Conservation (phyloP, 2,329 filamentous ascomycete species). For the Daldinia sp. region DNA sequence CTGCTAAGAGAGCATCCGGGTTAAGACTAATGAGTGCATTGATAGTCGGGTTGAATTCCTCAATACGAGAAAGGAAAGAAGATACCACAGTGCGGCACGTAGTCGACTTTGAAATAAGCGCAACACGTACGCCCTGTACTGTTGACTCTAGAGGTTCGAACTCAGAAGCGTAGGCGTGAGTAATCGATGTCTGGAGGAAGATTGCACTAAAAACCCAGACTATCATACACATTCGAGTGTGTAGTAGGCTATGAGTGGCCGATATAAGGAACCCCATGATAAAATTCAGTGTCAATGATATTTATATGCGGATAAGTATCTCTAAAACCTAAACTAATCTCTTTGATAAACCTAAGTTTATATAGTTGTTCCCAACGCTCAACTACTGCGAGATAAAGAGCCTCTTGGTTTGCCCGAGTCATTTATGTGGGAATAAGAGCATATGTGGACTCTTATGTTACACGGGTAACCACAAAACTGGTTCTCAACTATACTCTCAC, state of each 20-base stretch:
- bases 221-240: slow-evolving; percentile 10
- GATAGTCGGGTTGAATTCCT: slow-evolving; percentile 66
- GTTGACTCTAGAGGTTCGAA: slow-evolving; percentile 70
- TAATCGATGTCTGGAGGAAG: slow-evolving; percentile 19
- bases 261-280: slow-evolving; percentile 30
- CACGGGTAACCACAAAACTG: neutral
- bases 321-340: slow-evolving; percentile 17
- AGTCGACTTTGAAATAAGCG: slow-evolving; percentile 63
- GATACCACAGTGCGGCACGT: slow-evolving; percentile 67
- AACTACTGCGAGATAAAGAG: slow-evolving; percentile 5
- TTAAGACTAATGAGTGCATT: slow-evolving; percentile 70
- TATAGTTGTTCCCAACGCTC: slow-evolving; percentile 20
- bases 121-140: slow-evolving; percentile 67
- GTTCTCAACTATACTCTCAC: slow-evolving; percentile 8
- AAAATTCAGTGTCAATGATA: slow-evolving; percentile 13
- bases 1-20: slow-evolving; percentile 56
- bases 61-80: slow-evolving; percentile 68
- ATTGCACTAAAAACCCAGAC: slow-evolving; percentile 23
- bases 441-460: slow-evolving; percentile 14
- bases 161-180: slow-evolving; percentile 16
- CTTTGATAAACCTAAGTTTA: slow-evolving; percentile 29
- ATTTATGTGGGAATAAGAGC: slow-evolving; percentile 29
- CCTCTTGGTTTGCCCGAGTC: slow-evolving; percentile 23
- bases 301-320: slow-evolving; percentile 8
- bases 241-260: slow-evolving; percentile 26